Evolutionary conservation across 2,329 filamentous ascomycete genomes (phyloP).

Genomic region (Chaetomium sp.): DNA sequence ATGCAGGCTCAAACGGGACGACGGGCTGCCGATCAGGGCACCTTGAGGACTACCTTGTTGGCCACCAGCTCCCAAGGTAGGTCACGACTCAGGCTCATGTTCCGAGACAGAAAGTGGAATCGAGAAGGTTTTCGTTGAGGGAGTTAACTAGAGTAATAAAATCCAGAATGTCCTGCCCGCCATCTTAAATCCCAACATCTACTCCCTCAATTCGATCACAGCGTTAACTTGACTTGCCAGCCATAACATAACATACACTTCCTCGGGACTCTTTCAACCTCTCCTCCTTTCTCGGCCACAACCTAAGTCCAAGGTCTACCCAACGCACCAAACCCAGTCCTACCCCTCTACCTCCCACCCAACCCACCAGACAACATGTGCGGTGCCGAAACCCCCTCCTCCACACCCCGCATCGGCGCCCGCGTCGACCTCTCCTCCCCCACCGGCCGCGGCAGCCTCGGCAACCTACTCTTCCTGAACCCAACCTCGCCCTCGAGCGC

Average conservation of each 20-base stretch:
- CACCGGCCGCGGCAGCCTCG: conserved; percentile 15
- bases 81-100: background rate
- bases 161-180: background rate
- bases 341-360: background rate
- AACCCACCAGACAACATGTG: conserved; percentile 29
- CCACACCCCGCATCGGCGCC: conserved; percentile 34
- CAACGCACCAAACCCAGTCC: background rate
- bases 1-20: conserved; percentile 16
- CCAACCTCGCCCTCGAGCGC: conserved; percentile 28
- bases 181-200: background rate
- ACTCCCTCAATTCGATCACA: background rate
- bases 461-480: conserved; percentile 36
- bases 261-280: background rate
- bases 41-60: conserved; percentile 10
- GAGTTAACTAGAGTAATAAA: background rate
- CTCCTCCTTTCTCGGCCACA: background rate
- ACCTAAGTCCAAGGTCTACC: background rate
- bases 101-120: conserved; percentile 3
- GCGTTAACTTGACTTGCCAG: background rate
- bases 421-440: conserved; percentile 35
- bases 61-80: background rate
- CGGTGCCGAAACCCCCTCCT: conserved; percentile 30
- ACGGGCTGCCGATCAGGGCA: conserved; percentile 10
- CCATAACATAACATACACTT: background rate
- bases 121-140: background rate